Base-by-base conservation (phyloP, 139 green algal genomes). In the Raphidocelis subcapitata region DNA sequence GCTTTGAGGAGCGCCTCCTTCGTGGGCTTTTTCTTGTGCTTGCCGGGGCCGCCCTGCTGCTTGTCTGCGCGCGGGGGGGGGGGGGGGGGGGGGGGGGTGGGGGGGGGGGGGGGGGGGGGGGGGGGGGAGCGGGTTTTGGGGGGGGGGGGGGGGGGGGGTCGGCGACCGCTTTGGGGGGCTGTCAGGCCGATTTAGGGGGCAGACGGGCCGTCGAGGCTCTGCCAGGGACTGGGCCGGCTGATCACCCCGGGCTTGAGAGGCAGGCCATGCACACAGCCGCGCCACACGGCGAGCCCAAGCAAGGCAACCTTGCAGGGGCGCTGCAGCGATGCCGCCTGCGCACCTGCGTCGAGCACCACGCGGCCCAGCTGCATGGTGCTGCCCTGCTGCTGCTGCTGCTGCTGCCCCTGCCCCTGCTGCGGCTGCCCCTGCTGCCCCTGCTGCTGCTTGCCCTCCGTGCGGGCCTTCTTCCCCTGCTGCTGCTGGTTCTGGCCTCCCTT, bases 1-100 rank as follows among this genome's bases (percentile, higher is more conserved):
- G 71, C 76, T 52, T 77, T 79, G 52, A 95, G 75, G 72, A 91
- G 72, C 69, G 85, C 69, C 73, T 81, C 65, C 80, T 93, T 94
- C 46, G 56, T 84, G 4, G 64, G 67, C 72, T 84, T 81, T 55
- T 86, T 82, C 24, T 69, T 65, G n/a, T n/a, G n/a, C 67, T 81
- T 76, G 31, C 49, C 41, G 2, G 8, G 8, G 41, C 41, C 41
- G 41, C 12, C 8, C 41, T 49, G 41, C 41, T 49, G 41, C 41
- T 49, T 49, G 8, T 12, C 41, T 49, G 41, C 12, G 41, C 8
- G 41, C 8, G 41, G 41, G 41, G 41, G 41, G 41, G 41, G 55
- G 55, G 8, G 24, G 24, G 10, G 16, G 14, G 8, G 55, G 55
- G 5, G 10, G 10, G 14, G 20, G 49, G 49, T 20, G 20, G 49